These are phyloP conservation scores for Xerocomus amazonicus DNA, from an alignment of 1,284 basidiomycete genomes.

Conservation along the genomic window DNA sequence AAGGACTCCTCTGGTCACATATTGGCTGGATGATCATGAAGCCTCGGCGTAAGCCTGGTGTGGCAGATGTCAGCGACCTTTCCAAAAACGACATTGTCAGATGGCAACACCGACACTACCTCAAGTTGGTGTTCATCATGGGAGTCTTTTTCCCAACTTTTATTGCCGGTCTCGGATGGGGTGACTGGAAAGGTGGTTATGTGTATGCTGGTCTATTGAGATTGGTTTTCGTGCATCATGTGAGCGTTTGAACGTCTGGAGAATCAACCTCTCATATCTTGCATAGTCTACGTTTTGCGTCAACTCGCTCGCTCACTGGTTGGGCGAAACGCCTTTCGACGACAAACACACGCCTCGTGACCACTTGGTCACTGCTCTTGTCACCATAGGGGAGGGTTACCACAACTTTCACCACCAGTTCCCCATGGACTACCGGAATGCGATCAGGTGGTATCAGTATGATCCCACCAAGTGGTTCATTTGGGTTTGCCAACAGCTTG, in stretches of 20 bases:
- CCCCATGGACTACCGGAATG: slow-evolving; percentile 93
- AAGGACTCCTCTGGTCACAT: slow-evolving; percentile 78
- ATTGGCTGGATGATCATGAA: slow-evolving; percentile 94
- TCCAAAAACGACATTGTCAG: slow-evolving; percentile 72
- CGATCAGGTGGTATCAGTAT: slow-evolving; percentile 91
- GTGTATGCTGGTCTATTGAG: slow-evolving; percentile 84
- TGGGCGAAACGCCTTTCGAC: slow-evolving; percentile 89
- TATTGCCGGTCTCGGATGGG: slow-evolving; percentile 80
- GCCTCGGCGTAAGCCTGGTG: slow-evolving; percentile 82
- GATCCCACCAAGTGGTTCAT: slow-evolving; percentile 94
- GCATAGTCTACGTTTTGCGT: slow-evolving; percentile 88
- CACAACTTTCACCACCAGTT: slow-evolving; percentile 97
- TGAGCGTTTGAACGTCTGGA: slow-evolving; percentile 37
- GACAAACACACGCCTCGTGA: slow-evolving; percentile 94
- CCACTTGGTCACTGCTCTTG: slow-evolving; percentile 83
- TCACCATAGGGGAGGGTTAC: slow-evolving; percentile 91
- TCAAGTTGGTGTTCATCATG: slow-evolving; percentile 69
- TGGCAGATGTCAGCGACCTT: slow-evolving; percentile 85
- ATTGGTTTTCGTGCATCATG: slow-evolving; percentile 86
- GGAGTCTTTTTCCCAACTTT: slow-evolving; percentile 73
- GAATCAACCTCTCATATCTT: slow-evolving; percentile 8
- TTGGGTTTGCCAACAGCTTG: slow-evolving; percentile 57
- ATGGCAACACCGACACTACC: slow-evolving; percentile 87
- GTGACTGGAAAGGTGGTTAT: slow-evolving; percentile 81
- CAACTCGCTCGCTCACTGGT: slow-evolving; percentile 93